phyloP scores from a whole-genome alignment of 352 stramenopile genomes.

The Phytophthora colocasiae region DNA sequence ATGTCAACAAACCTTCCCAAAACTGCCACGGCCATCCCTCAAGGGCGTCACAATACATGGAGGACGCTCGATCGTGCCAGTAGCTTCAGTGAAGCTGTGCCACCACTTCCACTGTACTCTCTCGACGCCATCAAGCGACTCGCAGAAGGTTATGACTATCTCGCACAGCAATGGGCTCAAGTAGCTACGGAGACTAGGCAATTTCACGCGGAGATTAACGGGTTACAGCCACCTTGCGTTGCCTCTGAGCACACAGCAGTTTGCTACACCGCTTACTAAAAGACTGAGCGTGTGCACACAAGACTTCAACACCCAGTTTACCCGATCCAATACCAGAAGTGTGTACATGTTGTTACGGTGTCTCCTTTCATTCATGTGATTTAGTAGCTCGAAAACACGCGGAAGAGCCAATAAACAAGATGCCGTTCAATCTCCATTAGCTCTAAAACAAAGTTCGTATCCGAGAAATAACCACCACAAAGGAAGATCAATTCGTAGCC shows the following conservation, averaged over 20 bases:
- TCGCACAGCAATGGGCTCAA: slow-evolving; percentile 23
- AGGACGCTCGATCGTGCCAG: neutral
- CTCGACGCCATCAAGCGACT: slow-evolving; percentile 16
- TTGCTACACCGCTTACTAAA: neutral
- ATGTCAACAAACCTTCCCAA: neutral
- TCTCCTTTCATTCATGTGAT: too few species aligned
- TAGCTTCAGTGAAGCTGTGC: neutral
- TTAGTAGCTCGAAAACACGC: too few species aligned
- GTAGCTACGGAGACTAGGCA: slow-evolving; percentile 12
- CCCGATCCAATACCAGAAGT: too few species aligned
- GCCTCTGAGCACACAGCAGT: neutral
- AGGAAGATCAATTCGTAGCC: neutral
- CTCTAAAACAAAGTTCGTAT: too few species aligned
- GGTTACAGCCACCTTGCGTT: slow-evolving; percentile 2
- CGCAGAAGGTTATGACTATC: slow-evolving; percentile 13
- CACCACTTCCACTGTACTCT: neutral
- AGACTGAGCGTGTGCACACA: too few species aligned
- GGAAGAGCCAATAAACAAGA: too few species aligned
- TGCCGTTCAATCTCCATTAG: too few species aligned
- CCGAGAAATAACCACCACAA: neutral
- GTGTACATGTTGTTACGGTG: too few species aligned
- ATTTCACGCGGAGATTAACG: slow-evolving; percentile 12
- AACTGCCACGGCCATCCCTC: neutral
- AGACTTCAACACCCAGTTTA: too few species aligned
- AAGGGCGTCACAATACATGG: neutral